Evolutionary conservation across 495 filamentous ascomycete species (phyloP), one percentile per base, ranked within the genome.

Genomic region (Penicillium silybi): DNA sequence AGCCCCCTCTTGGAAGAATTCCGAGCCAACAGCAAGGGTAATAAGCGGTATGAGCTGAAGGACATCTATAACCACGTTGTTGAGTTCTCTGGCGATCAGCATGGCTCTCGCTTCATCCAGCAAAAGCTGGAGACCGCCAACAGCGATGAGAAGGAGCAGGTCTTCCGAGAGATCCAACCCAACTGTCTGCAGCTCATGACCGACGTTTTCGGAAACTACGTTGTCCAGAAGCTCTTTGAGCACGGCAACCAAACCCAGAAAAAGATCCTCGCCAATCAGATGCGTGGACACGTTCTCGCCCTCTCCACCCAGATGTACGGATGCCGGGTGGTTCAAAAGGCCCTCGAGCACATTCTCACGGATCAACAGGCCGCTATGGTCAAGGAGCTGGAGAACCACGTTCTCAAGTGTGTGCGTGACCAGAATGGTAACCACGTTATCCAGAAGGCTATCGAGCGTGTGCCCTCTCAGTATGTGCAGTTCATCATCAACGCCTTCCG

Each of bases 381-480:
- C 8, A 84, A 84, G 58, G 93, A 97, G 66, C 77, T 98, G 4
- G 84, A 90, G 57, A 66, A 77, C n/a, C 75, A 90, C 54, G 83
- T 98, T 13, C 59, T 95, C 27, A 80, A 82, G 51, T 89, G 92
- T 53, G 85, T 96, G 44, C 88, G 86, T 48, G 88, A 96, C 55
- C 87, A 91, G 63, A 93, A 98, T 52, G 93, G 93, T 32, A 98
- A 98, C 66, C 95, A 97, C 57, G 93, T 98, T 32, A 85, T 98
- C 40, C 95, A 97, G 62, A 96, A 96, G 67, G 87, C 89, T 32
- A 92, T 98, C 56, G 89, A 96, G 63, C 76, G 89, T 42, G 86
- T 96, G 4, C 89, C 89, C 2, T 77, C 83, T 1, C 80, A 89
- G 50, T 84, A 93, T 54, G 88, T 96, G 38, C 86, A 85, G 54